Evolutionary conservation across 2,329 filamentous ascomycete genomes (phyloP), one percentile per base, ranked within the genome.

Genomic region (Neonectria coccinea): DNA sequence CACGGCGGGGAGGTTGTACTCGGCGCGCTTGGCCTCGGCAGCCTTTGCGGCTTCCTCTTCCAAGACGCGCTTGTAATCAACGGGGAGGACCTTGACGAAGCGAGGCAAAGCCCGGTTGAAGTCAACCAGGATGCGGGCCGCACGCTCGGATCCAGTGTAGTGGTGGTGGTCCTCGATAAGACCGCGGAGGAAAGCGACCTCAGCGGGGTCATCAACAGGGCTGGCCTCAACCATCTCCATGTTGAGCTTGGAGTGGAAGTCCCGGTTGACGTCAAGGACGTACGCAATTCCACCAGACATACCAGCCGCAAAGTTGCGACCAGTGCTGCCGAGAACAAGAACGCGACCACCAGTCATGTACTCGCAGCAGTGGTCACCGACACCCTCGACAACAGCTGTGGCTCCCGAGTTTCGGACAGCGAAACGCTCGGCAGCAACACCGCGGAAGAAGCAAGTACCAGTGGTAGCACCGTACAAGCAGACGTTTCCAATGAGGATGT

Each of bases 231-330:
- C 95, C 95, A 98, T 97, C 83, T 98, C 95, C 76, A 90, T 91
- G 83, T 98, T 98, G 82, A 97, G 91, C 87, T 97, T 97, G 73
- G 90, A 89, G 79, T 92, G 85, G 83, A 97, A 97, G 81, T 97
- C 93, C 70, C 91, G 88, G 78, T 95, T 88, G 76, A 96, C 91
- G 76, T 98, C 95, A 31, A 98, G 88, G 58, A 97, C 89, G 75
- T 97, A 98, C 18, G 94, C 94, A 75, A 98, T 97, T 85, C 95
- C 95, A 77, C 95, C 95, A 75, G 94, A 97, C 95, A 98, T 98
- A 85, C 95, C 95, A 66, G 95, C 95, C 73, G 94, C 95, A 76
- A 98, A 98, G 85, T 98, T 98, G 73, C 95, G 94, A 50, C 95
- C 95, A 76, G 94, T 97, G 74, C 88, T 89, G 63, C 95, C 95